These are phyloP conservation scores for Barnettozyma hawaiiensis DNA, from an alignment of 1,139 yeast genomes.

Conservation along the genomic window DNA sequence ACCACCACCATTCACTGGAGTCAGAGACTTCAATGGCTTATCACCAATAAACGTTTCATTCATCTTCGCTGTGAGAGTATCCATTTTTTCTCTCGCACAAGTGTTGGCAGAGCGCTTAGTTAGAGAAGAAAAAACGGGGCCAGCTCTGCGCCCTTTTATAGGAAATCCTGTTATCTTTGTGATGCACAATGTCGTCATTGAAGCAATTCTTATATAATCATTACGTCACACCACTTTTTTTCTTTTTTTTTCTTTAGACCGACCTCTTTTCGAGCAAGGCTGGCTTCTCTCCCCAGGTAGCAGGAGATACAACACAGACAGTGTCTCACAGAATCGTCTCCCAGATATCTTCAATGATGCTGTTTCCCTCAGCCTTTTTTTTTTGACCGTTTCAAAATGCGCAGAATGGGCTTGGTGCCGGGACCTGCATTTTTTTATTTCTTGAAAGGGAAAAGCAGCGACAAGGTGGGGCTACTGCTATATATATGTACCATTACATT, in stretches of 20 bases:
- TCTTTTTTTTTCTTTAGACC: no score
- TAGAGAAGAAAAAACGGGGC: neutral
- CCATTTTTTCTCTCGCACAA: neutral
- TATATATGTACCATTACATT: no score
- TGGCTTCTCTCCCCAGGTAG: neutral
- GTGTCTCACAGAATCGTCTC: no score
- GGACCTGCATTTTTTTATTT: no score
- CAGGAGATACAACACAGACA: neutral
- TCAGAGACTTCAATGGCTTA: neutral
- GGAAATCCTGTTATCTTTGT: neutral
- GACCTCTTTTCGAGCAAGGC: no score
- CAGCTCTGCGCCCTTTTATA: neutral
- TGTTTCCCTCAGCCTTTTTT: no score
- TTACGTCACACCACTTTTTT: constrained; percentile 1
- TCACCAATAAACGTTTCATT: neutral
- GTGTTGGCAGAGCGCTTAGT: neutral
- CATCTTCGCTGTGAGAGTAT: neutral
- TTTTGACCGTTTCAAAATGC: no score
- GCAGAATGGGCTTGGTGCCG: no score
- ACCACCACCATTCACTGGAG: neutral
- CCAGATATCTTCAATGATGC: no score
- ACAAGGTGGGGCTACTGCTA: no score
- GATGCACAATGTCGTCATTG: constrained; percentile 1
- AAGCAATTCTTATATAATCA: neutral
- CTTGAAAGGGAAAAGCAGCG: no score